Percentiles rank a stretch among this genome's conserved stretches.
Evolutionary conservation across 2,329 filamentous ascomycete genomes (phyloP).

Genomic region (Berkeleyomyces basicola): DNA sequence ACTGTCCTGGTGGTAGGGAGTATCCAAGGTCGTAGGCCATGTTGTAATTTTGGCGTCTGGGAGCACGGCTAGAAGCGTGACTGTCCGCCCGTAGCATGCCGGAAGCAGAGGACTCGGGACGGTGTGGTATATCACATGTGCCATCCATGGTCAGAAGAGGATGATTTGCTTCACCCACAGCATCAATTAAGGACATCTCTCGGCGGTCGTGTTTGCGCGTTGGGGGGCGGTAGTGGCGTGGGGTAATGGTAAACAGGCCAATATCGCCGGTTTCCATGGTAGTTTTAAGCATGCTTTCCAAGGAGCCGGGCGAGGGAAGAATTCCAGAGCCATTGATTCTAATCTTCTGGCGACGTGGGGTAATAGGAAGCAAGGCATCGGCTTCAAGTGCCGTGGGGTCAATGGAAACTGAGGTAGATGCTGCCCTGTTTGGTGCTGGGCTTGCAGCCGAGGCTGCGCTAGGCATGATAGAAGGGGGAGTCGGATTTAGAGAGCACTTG

Average conservation of each 20-base stretch:
- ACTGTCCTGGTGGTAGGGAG: slow-evolving; percentile 1
- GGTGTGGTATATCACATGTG: not conserved
- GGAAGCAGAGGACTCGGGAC: not conserved
- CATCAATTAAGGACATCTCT: slow-evolving; percentile 11
- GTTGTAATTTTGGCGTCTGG: not conserved
- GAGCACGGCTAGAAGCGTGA: slow-evolving; percentile 7
- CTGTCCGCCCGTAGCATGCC: slow-evolving; percentile 2
- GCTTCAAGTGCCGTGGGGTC: slow-evolving; percentile 1
- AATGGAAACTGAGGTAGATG: not conserved
- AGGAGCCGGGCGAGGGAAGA: slow-evolving; percentile 33
- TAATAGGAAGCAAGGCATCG: slow-evolving; percentile 9
- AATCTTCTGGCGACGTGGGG: slow-evolving; percentile 11
- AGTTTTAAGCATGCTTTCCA: slow-evolving; percentile 50
- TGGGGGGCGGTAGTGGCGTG: slow-evolving; percentile 16
- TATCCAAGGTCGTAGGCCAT: not conserved
- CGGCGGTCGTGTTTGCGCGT: slow-evolving; percentile 8
- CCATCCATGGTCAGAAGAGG: slow-evolving; percentile 3
- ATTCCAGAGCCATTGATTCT: slow-evolving; percentile 16
- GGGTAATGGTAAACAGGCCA: slow-evolving; percentile 40
- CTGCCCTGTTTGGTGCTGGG: slow-evolving; percentile 1
- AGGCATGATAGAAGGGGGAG: slow-evolving; percentile 6
- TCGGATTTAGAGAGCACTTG: not conserved
- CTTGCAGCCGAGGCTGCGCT: not conserved
- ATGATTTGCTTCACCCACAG: slow-evolving; percentile 10
- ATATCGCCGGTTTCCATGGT: slow-evolving; percentile 51